A percentile compares a stretch with the other conserved stretches of the same genome.
phyloP scores from a whole-genome alignment of 495 filamentous ascomycete genomes.

The Penicillium dipodomyicola region DNA sequence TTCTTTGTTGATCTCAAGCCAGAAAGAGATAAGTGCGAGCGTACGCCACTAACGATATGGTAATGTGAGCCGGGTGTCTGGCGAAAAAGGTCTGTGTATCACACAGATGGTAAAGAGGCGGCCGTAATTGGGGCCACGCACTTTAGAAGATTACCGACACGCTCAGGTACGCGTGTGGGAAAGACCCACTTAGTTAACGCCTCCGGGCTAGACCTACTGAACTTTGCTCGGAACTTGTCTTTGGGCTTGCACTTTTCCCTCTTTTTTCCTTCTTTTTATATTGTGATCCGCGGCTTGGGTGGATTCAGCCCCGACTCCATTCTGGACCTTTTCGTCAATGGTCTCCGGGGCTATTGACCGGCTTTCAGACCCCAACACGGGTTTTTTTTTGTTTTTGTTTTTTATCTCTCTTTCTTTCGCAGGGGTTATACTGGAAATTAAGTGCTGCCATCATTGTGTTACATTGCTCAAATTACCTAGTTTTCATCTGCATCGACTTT shows the following conservation, averaged over 20 bases:
- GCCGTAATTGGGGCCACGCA: slow-evolving; percentile 22
- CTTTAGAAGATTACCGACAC: slow-evolving; percentile 19
- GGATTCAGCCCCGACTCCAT: not conserved
- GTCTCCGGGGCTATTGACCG: slow-evolving; percentile 8
- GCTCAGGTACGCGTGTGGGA: slow-evolving; percentile 22
- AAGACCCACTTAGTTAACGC: slow-evolving; percentile 22
- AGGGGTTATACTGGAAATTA: not conserved
- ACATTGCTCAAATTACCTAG: not conserved
- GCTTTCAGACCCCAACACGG: not conserved
- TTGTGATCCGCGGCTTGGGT: slow-evolving; percentile 30
- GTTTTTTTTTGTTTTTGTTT: not conserved
- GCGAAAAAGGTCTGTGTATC: not conserved
- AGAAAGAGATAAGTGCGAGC: slow-evolving; percentile 10
- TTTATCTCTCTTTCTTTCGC: too few relatives aligned
- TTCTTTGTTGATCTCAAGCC: slow-evolving; percentile 24
- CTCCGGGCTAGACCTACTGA: slow-evolving; percentile 28
- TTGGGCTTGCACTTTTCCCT: not conserved
- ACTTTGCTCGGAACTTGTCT: slow-evolving; percentile 16
- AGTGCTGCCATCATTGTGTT: not conserved
- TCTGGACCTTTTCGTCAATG: not conserved
- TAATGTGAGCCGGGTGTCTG: slow-evolving; percentile 8
- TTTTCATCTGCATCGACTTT: not conserved
- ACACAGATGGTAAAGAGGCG: not conserved
- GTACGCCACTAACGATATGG: slow-evolving; percentile 11
- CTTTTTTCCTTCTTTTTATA: slow-evolving; percentile 14